Conservation (phyloP, 2,329 filamentous ascomycete species). For the Calonectria montana region DNA sequence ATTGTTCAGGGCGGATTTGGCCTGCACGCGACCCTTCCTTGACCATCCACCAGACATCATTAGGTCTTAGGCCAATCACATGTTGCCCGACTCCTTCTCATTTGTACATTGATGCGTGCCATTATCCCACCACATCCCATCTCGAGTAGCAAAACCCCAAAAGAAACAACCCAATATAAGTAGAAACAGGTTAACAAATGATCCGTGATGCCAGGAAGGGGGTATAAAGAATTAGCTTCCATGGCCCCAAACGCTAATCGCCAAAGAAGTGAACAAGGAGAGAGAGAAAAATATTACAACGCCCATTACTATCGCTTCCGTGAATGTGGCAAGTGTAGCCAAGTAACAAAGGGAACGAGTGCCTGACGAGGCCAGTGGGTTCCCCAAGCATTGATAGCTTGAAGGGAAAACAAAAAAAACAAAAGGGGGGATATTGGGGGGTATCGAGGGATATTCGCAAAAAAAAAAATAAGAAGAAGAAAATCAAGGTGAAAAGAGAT, state of each 20-base stretch:
- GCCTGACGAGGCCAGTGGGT: conserved; percentile 41
- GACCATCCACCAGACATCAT: conserved; percentile 10
- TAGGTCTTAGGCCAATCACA: not conserved
- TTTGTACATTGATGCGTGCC: conserved; percentile 26
- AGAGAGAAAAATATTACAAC: conserved; percentile 16
- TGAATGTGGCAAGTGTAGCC: conserved; percentile 30
- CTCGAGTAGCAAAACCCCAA: conserved; percentile 25
- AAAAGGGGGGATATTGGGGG: conserved; percentile 7
- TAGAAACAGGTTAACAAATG: conserved; percentile 30
- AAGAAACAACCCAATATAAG: conserved; percentile 21
- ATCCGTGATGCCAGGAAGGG: conserved; percentile 37
- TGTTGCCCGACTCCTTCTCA: conserved; percentile 22
- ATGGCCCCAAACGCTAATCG: conserved; percentile 38
- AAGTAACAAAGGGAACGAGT: conserved; percentile 33
- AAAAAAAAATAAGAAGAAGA: conserved; percentile 32
- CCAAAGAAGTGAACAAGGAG: conserved; percentile 26
- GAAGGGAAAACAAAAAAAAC: too few species aligned
- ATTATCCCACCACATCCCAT: conserved; percentile 20
- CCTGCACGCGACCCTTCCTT: conserved; percentile 5
- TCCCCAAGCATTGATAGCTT: conserved; percentile 36
- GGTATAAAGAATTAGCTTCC: conserved; percentile 45
- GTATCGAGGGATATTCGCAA: conserved; percentile 39
- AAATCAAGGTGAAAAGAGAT: not conserved
- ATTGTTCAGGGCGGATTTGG: conserved; percentile 10
- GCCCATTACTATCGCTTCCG: conserved; percentile 37